Conservation (phyloP, 768 basidiomycete species). For the Polyporus arcularius region DNA sequence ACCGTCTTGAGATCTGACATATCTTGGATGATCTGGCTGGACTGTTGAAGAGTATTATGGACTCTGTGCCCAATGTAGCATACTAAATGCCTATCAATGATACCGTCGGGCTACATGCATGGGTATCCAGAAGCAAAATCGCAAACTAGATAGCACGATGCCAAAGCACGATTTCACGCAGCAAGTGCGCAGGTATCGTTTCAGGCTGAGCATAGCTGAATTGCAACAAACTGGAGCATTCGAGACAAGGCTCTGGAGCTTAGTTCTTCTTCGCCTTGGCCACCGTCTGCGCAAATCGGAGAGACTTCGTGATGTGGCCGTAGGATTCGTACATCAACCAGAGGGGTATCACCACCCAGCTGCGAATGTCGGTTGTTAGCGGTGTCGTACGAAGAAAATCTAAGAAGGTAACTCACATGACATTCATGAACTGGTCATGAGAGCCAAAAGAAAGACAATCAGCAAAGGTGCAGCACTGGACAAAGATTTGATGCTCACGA, state of each 20-base stretch:
- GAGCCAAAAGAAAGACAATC: background rate
- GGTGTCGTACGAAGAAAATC: background rate
- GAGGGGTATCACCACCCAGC: conserved; percentile 80
- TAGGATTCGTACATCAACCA: conserved; percentile 82
- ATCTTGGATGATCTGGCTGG: no score
- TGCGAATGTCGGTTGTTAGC: conserved; percentile 31
- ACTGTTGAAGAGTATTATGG: no score
- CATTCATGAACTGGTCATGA: conserved; percentile 69
- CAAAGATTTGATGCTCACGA: conserved; percentile 46
- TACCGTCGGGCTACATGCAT: no score
- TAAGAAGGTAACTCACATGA: conserved; percentile 54
- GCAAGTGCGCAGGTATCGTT: no score
- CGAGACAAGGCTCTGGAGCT: background rate
- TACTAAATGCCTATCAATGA: no score
- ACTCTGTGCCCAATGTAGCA: no score
- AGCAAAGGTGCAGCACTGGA: background rate
- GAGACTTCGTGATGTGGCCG: conserved; percentile 59
- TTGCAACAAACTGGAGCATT: no score
- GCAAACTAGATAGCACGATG: no score
- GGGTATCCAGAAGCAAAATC: no score
- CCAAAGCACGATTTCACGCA: no score
- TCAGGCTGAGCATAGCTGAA: no score
- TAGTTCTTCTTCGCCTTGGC: conserved; percentile 25
- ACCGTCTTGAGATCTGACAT: no score
- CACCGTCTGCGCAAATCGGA: conserved; percentile 41